These are phyloP conservation scores for Rhodotorula sp. DNA, from an alignment of 1,284 basidiomycete species.

Conservation along the genomic window DNA sequence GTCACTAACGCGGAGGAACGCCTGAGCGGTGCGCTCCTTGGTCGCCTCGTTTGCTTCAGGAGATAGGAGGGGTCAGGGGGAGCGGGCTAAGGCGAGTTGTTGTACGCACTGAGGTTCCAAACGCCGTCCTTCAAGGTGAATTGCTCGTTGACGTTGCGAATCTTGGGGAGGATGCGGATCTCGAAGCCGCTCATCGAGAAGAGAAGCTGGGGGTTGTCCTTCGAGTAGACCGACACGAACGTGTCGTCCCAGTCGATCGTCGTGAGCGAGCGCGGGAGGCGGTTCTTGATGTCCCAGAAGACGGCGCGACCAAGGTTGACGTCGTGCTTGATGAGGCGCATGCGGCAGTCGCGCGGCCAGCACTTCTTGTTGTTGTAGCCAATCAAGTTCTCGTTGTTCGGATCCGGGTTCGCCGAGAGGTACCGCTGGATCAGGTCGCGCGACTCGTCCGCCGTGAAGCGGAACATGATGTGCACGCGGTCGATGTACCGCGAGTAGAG, in stretches of 20 bases:
- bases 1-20: constrained; percentile 91
- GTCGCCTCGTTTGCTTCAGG: constrained; percentile 72
- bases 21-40: constrained; percentile 96
- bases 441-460: constrained; percentile 97
- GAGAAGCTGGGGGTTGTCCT: constrained; percentile 94
- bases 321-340: constrained; percentile 99
- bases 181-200: constrained; percentile 99
- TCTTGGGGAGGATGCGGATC: constrained; percentile 93
- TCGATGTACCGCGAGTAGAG: constrained; percentile 93
- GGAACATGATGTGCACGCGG: constrained; percentile 89
- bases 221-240: constrained; percentile 85
- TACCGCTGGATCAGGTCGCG: constrained; percentile 93
- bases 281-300: constrained; percentile 99
- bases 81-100: not conserved
- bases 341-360: constrained; percentile 98
- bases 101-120: constrained; percentile 11
- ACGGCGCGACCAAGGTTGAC: constrained; percentile 97
- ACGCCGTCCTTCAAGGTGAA: constrained; percentile 62
- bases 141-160: constrained; percentile 90
- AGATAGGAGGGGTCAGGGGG: not conserved
- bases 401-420: constrained; percentile 93
- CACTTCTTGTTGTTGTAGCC: constrained; percentile 99
- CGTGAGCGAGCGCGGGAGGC: constrained; percentile 89
- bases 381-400: constrained; percentile 74
- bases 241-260: constrained; percentile 99